Base-by-base conservation (phyloP, 176 grass and related monocot genomes). In the Zoysia japonica region DNA sequence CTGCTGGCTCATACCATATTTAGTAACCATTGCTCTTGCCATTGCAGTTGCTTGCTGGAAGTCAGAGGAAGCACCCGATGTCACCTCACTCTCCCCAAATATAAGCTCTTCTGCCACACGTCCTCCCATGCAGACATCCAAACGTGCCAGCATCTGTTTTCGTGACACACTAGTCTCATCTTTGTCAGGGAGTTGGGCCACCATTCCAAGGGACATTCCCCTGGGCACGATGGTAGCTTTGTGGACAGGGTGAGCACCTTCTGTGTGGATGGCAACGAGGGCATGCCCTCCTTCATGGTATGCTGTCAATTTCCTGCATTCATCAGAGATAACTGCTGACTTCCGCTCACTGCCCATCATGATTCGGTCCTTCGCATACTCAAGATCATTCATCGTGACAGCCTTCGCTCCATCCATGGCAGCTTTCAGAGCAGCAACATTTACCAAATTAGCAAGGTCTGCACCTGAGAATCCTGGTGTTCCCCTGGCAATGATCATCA, bases 201-300 rank as follows among this genome's bases (percentile, higher is more conserved):
- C 92, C 96, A 96, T 96, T 42, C 96, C 96, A 35, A 95, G 88
- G 60, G 92, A 40, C 90, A 93, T 89, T 13, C 96, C 96, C 78
- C 96, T 86, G 13, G 96, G 96, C 49, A 99, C 86, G 15, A 99
- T 95, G 72, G 96, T 99, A 50, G 92, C 96, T 71, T 99, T 99
- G 76, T 99, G 96, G 11, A 99, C 96, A 38, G 88, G 72, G 50
- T 82, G 87, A 77, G 96, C 92, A 43, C 88, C 96, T 41, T 96
- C 90, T 5, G 96, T 93, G 82, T 96, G 96, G 76, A 96, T 89
- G 44, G 92, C 90, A 68, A 99, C 96, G 70, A 99, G 91, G 80
- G 96, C 92, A 86, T 99, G 96, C 39, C 96, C 96, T 54, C 92
- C 92, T 72, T 99, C 96, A 71, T 99, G 96, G 76, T 93, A 99